Evolutionary conservation across 2,329 filamentous ascomycete genomes (phyloP), one percentile per base, ranked within the genome.

Genomic region (Sclerotinia sclerotiorum): DNA sequence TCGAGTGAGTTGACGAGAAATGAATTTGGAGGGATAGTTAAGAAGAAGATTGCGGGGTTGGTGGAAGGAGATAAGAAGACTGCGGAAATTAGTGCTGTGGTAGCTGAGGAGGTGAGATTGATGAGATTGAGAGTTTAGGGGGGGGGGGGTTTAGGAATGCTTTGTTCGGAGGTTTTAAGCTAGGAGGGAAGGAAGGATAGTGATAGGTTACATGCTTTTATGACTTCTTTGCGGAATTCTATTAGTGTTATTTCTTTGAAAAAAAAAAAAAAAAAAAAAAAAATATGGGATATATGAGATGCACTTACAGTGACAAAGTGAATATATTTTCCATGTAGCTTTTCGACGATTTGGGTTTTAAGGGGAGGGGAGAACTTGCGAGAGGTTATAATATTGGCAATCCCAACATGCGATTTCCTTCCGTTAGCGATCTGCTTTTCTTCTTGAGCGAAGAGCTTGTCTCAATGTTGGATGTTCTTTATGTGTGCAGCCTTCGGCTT

Each of bases 1-100:
- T 51, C 46, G 2, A 51, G 44, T 62, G 58, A 39, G 29, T 62
- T 44, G 44, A 49, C 44, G n/a, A 51, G 44, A 8, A 35, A n/a
- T 19, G 21, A n/a, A 39, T 39, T 49, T 13, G 44, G 44, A 5
- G 15, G 7, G 1, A 10, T 62, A 4, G 29, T 35, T 11, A 19
- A 62, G 44, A 49, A 46, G 44, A 61, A 49, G 44, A 62, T 62
- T 49, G 44, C 3, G 58, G 29, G 39, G 27, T 35, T 62, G 27
- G 13, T 39, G 29, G 10, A 39, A 11, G 21, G 5, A 11, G 54
- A 56, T 13, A 21, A n/a, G 13, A 19, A n/a, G 15, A 21, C 46
- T 39, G 29, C 44, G 19, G 4, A 5, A 19, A 6, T 62, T 39
- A 39, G 29, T n/a, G 44, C 29, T 13, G 21, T 32, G 17, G 13